phyloP scores from a whole-genome alignment of 2,329 filamentous ascomycete species.

The Colletotrichum siamense region DNA sequence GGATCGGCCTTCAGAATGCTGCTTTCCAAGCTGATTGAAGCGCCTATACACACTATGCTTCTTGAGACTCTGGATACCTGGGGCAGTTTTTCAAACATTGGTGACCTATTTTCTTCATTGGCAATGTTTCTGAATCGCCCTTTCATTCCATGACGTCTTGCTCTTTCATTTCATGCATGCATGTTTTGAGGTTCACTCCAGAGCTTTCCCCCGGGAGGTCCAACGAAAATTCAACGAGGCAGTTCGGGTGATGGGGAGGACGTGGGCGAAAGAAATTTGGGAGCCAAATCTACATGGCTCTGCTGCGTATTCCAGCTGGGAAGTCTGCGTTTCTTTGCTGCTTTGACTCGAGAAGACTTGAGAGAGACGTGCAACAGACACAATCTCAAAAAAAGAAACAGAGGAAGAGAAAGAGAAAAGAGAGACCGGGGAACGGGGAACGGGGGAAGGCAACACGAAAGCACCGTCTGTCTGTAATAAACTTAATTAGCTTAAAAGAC shows the following conservation, averaged over 20 bases:
- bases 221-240: neutral
- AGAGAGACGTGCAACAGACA: neutral
- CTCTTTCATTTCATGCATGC: neutral
- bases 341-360: neutral
- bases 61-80: neutral
- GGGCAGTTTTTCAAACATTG: neutral
- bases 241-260: neutral
- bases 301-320: neutral
- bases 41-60: conserved; percentile 1
- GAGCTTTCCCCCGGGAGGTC: neutral
- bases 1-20: conserved; percentile 17
- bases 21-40: conserved; percentile 16
- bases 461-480: conserved; percentile 3
- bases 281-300: neutral
- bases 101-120: neutral
- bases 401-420: neutral
- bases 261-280: neutral
- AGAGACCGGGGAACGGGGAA: neutral
- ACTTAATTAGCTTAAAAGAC: conserved; percentile 2
- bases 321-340: neutral
- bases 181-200: neutral
- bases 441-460: neutral
- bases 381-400: neutral
- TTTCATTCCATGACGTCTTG: neutral
- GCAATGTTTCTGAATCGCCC: neutral